phyloP scores from a whole-genome alignment of 2,329 filamentous ascomycete genomes.

The Tolypocladium tundrense region DNA sequence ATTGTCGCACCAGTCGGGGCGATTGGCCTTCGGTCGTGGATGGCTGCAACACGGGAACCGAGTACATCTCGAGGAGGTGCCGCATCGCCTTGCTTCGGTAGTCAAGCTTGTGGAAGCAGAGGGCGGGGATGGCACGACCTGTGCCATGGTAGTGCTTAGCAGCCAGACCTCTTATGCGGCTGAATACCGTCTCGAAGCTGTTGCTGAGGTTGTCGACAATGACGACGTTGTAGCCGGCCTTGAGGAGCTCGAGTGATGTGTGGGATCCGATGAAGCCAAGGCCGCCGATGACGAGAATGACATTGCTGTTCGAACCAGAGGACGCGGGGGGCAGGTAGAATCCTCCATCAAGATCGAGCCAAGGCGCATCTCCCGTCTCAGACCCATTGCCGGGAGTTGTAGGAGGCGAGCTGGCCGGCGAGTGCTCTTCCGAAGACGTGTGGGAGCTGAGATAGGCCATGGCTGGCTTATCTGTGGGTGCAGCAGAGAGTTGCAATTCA shows the following conservation, averaged over 20 bases:
- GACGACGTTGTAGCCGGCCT: slow-evolving; percentile 42
- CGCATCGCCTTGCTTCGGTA: slow-evolving; percentile 26
- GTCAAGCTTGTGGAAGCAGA: slow-evolving; percentile 28
- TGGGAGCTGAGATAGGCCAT: slow-evolving; percentile 8
- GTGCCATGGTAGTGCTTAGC: slow-evolving; percentile 14
- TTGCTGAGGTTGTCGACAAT: slow-evolving; percentile 36
- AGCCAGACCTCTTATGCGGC: slow-evolving; percentile 10
- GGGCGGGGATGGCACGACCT: slow-evolving; percentile 10
- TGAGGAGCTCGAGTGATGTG: slow-evolving; percentile 42
- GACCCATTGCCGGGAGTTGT: slow-evolving; percentile 9
- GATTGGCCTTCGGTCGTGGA: neutral
- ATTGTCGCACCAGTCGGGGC: slow-evolving; percentile 15
- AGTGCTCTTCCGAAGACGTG: slow-evolving; percentile 6
- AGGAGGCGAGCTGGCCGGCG: slow-evolving; percentile 7
- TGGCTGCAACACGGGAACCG: slow-evolving; percentile 6
- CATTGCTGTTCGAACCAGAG: slow-evolving; percentile 3
- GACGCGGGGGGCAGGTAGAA: neutral
- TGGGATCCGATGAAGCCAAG: slow-evolving; percentile 47
- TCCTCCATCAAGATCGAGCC: neutral
- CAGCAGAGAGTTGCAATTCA: neutral
- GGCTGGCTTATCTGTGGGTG: neutral
- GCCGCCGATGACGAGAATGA: slow-evolving; percentile 40
- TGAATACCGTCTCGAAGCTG: slow-evolving; percentile 20
- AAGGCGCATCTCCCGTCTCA: slow-evolving; percentile 6
- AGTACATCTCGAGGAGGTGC: slow-evolving; percentile 25